Conservation (phyloP, 495 filamentous ascomycete genomes). For the Aspergillus bertholletiae region DNA sequence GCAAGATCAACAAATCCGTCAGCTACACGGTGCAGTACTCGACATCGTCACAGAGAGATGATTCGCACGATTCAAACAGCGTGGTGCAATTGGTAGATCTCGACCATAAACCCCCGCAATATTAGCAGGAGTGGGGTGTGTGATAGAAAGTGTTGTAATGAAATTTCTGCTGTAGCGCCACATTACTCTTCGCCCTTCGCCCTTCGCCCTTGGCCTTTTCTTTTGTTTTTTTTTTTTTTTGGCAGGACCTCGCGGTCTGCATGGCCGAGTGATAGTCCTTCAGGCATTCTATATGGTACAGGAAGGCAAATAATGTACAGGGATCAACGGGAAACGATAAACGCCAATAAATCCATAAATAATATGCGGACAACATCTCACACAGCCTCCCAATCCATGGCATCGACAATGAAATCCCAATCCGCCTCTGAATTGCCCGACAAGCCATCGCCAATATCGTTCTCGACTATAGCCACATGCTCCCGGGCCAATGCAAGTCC, state of each 20-base stretch:
- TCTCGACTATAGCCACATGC: slow-evolving; percentile 21
- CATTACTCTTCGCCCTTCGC: too few species aligned
- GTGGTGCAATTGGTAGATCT: slow-evolving; percentile 11
- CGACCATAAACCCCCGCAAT: slow-evolving; percentile 51
- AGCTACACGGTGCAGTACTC: slow-evolving; percentile 12
- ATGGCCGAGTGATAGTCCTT: too few species aligned
- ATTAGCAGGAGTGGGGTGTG: background rate
- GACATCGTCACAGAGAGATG: background rate
- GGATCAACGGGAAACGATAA: too few species aligned
- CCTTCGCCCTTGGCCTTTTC: too few species aligned
- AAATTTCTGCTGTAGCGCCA: background rate
- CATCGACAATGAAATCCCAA: slow-evolving; percentile 62
- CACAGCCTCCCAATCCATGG: slow-evolving; percentile 63
- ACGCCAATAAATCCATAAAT: too few species aligned
- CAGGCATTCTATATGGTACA: too few species aligned
- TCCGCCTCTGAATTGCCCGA: slow-evolving; percentile 27
- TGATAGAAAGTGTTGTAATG: background rate
- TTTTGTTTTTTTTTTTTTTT: too few species aligned
- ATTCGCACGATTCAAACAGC: background rate
- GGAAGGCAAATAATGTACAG: too few species aligned
- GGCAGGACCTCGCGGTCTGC: too few species aligned
- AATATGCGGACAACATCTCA: too few species aligned
- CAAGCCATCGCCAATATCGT: slow-evolving; percentile 9
- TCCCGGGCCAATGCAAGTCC: slow-evolving; percentile 25
- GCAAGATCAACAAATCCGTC: slow-evolving; percentile 13